Percentiles rank a stretch among this genome's conserved stretches.
Evolutionary conservation across 2,329 filamentous ascomycete genomes (phyloP).

Genomic region (Fusarium pseudograminearum): DNA sequence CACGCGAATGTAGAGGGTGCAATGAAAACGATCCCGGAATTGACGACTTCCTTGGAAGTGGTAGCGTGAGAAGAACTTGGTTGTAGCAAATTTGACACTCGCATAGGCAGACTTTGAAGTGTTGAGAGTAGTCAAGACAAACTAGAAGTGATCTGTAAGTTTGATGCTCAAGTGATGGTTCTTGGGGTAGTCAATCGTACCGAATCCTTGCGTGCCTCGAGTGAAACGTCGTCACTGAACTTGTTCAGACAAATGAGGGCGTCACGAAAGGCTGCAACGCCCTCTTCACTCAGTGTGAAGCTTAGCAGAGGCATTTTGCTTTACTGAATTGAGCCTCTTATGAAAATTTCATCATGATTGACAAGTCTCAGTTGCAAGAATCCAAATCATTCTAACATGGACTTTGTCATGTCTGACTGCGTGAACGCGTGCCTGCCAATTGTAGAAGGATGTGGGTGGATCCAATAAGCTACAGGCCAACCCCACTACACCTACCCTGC

Average conservation of each 20-base stretch:
- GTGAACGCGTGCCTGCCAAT: constrained; percentile 27
- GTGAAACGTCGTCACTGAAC: constrained; percentile 82
- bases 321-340: not conserved
- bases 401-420: constrained; percentile 8
- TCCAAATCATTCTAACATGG: constrained; percentile 3
- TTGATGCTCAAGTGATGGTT: too few relatives aligned
- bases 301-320: constrained; percentile 69
- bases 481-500: constrained; percentile 21
- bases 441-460: constrained; percentile 1
- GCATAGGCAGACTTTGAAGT: constrained; percentile 85
- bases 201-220: constrained; percentile 77
- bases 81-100: constrained; percentile 74
- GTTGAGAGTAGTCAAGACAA: constrained; percentile 80
- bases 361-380: not conserved
- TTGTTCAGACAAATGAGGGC: constrained; percentile 79
- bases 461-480: too few relatives aligned
- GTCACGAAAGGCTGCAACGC: constrained; percentile 77
- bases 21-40: constrained; percentile 74
- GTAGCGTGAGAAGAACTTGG: constrained; percentile 79
- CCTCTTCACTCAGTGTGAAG: constrained; percentile 80
- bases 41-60: constrained; percentile 68
- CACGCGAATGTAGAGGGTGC: constrained; percentile 79
- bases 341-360: not conserved
- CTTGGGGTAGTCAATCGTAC: constrained; percentile 55
- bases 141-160: constrained; percentile 57